Evolutionary conservation across 1,139 yeast species (phyloP).

Genomic region (Saccharomyces hybrid): DNA sequence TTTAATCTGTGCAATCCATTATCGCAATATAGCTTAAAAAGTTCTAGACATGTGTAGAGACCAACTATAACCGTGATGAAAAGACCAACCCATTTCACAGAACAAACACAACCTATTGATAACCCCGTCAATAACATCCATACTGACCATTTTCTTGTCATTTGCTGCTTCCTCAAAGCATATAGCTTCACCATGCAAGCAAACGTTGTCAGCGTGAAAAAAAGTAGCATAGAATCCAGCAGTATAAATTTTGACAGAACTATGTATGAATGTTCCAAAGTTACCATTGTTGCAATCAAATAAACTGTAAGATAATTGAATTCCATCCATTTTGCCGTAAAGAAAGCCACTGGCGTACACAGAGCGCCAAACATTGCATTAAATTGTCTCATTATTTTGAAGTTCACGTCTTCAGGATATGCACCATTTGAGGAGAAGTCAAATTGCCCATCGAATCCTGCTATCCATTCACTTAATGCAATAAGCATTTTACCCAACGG

Average conservation of each 20-base stretch:
- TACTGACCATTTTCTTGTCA: slow-evolving; percentile 40
- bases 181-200: slow-evolving; percentile 51
- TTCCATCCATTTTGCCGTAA: slow-evolving; percentile 47
- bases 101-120: slow-evolving; percentile 84
- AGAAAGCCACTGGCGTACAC: slow-evolving; percentile 59
- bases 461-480: slow-evolving; percentile 59
- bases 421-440: slow-evolving; percentile 53
- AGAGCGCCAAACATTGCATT: slow-evolving; percentile 57
- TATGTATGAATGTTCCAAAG: slow-evolving; percentile 58
- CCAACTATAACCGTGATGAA: slow-evolving; percentile 83
- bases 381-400: slow-evolving; percentile 54
- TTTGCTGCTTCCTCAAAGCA: slow-evolving; percentile 37
- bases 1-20: slow-evolving; percentile 34
- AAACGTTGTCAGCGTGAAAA: slow-evolving; percentile 60
- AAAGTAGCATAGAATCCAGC: slow-evolving; percentile 63
- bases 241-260: slow-evolving; percentile 64
- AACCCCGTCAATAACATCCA: slow-evolving; percentile 69
- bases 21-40: slow-evolving; percentile 53
- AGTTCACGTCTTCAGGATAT: slow-evolving; percentile 52
- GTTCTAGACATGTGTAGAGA: slow-evolving; percentile 69
- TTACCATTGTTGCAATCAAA: slow-evolving; percentile 52
- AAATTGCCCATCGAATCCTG: slow-evolving; percentile 63
- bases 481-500: slow-evolving; percentile 68
- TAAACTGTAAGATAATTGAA: slow-evolving; percentile 42
- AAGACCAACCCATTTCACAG: slow-evolving; percentile 94